Evolutionary conservation across 2,329 filamentous ascomycete genomes (phyloP), one percentile per base, ranked within the genome.

Genomic region (Trichophyton equinum): DNA sequence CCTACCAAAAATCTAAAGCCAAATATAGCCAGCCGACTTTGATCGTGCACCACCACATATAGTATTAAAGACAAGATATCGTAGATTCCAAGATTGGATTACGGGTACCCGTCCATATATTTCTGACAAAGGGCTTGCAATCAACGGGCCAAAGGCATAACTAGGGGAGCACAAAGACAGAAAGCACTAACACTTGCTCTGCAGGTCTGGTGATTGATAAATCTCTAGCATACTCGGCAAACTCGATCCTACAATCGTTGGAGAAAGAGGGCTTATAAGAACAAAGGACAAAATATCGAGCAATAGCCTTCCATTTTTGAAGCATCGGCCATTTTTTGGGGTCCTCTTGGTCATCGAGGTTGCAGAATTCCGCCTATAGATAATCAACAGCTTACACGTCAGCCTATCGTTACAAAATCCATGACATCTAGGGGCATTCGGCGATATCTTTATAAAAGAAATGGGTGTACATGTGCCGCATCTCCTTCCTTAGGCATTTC

Each of bases 201-300:
- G 80, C 73, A 40, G 72, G 68, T 56, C 75, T 74, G 0, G 72
- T 70, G 47, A 85, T 81, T 60, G 78, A 63, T 40, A 86, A 75
- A 30, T 85, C 82, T 1, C 67, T 65, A n/a, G 77, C 75, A 56
- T 82, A 2, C 75, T 69, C 8, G 70, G 68, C 44, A 87, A 66
- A 0, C 77, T 79, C 0, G 81, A 81, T 0, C 80, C 77, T 2
- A 81, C 69, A 79, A 86, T 85, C 40, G 81, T 82, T 3, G 81
- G 84, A 1, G 83, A 82, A 27, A 87, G 81, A 0, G 85, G 83
- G 1, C 82, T 83, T 62, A 86, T 81, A 64, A 85, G 78, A 1
- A 82, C 84, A 68, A 84, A 84, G 57, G 75, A 73, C 0, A 82
- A 79, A 33, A 85, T 74, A 60, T 82, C 75, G 44, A 82, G 72